A percentile compares a stretch with the other conserved stretches of the same genome.
phyloP scores from a whole-genome alignment of 805 yeast species.

The Saccharomycopsis capsularis region DNA sequence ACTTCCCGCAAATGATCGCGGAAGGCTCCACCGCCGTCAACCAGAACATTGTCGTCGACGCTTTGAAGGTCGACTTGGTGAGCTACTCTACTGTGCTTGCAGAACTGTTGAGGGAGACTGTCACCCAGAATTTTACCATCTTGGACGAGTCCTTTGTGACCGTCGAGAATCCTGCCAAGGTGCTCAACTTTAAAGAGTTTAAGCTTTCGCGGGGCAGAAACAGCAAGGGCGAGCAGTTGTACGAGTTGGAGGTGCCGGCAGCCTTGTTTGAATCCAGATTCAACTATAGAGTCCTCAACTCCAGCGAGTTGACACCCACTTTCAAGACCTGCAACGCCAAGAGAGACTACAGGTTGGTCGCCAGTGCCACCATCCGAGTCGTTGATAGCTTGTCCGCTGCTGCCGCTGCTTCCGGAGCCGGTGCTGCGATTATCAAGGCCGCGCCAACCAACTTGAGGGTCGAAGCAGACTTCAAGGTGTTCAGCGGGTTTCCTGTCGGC shows the following conservation, averaged over 20 bases:
- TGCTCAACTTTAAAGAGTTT: constrained; percentile 1
- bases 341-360: constrained; percentile 9
- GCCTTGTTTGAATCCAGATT: neutral
- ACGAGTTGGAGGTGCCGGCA: constrained; percentile 8
- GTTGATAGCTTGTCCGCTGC: neutral
- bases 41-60: constrained; percentile 1
- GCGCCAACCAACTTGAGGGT: neutral
- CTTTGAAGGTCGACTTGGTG: constrained; percentile 1
- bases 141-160: neutral
- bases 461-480: neutral
- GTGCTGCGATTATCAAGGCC: neutral
- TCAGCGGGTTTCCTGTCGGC: neutral
- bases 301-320: neutral
- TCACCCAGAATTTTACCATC: neutral
- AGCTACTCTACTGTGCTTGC: constrained; percentile 3
- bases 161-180: constrained; percentile 1
- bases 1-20: constrained; percentile 2
- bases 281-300: neutral
- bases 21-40: neutral
- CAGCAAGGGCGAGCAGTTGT: constrained; percentile 1
- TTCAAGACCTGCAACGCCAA: constrained; percentile 18
- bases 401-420: neutral
- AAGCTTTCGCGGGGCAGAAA: neutral
- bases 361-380: neutral
- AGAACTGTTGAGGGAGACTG: neutral